Percentiles rank a stretch among this genome's conserved stretches.
These are phyloP conservation scores for Ensete glaucum DNA, from an alignment of 176 grass and related monocot species.

Conservation along the genomic window DNA sequence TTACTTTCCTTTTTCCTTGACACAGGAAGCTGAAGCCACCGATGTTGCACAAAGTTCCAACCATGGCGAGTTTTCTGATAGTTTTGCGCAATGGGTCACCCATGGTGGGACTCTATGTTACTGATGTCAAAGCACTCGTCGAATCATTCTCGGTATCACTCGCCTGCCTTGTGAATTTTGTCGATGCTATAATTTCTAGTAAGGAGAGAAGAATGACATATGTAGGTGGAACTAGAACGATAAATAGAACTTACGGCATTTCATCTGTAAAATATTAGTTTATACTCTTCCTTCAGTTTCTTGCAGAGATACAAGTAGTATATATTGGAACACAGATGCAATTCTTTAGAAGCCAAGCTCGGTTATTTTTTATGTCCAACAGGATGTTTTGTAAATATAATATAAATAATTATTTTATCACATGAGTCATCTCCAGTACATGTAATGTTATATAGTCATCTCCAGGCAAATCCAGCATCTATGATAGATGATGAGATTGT, in stretches of 20 bases:
- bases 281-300: neutral
- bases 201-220: too few relatives aligned
- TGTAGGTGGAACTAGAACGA: neutral
- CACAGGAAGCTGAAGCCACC: conserved; percentile 38
- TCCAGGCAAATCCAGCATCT: too few relatives aligned
- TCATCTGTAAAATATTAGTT: neutral
- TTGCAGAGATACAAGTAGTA: neutral
- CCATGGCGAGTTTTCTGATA: conserved; percentile 43
- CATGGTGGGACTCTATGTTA: conserved; percentile 64
- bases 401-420: too few relatives aligned
- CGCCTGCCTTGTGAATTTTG: neutral
- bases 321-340: neutral
- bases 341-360: conserved; percentile 8
- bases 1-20: neutral
- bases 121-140: conserved; percentile 24
- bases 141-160: neutral
- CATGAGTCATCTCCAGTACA: too few relatives aligned
- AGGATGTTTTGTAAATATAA: too few relatives aligned
- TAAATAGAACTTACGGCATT: neutral
- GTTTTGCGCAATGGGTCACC: conserved; percentile 66
- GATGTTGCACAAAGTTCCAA: conserved; percentile 15
- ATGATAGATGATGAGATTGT: too few relatives aligned
- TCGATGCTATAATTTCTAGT: neutral
- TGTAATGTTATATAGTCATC: too few relatives aligned
- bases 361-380: neutral